Conservation (phyloP, 768 basidiomycete species). For the Trametes coccinea region DNA sequence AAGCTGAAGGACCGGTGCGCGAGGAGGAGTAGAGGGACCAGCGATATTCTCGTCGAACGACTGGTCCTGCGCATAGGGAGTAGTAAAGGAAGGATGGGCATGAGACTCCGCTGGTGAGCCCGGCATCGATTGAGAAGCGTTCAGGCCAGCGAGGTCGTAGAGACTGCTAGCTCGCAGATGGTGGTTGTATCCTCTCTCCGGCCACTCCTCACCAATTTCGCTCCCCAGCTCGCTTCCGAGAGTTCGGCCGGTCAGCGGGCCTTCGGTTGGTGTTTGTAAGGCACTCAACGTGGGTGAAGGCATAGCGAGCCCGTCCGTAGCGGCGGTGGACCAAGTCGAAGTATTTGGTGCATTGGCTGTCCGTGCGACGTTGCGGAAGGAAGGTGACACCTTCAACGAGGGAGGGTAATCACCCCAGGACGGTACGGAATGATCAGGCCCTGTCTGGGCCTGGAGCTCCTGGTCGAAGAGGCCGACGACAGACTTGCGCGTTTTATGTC, state of each 20-base stretch:
- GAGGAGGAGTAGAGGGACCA: conserved; percentile 20
- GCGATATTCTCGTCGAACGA: not conserved
- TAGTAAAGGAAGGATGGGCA: not conserved
- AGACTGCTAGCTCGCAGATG: conserved; percentile 59
- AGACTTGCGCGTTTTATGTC: conserved; percentile 46
- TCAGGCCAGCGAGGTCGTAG: conserved; percentile 41
- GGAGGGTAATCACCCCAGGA: conserved; percentile 19
- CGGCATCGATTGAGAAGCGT: conserved; percentile 22
- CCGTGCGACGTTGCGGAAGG: conserved; percentile 12
- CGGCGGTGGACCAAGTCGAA: conserved; percentile 27
- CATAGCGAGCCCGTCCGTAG: conserved; percentile 23
- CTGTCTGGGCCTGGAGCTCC: not conserved
- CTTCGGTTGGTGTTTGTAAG: conserved; percentile 20
- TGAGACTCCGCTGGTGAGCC: conserved; percentile 10
- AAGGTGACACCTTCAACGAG: conserved; percentile 16
- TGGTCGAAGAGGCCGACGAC: conserved; percentile 64
- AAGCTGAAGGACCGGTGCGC: conserved; percentile 22
- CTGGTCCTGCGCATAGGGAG: not conserved
- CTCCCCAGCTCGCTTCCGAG: conserved; percentile 62
- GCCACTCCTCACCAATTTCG: conserved; percentile 50
- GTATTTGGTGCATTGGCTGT: conserved; percentile 10
- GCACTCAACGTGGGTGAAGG: conserved; percentile 19
- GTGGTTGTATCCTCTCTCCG: conserved; percentile 37
- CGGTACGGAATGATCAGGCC: not conserved
- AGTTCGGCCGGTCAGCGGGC: conserved; percentile 33